These are phyloP conservation scores for Sporisorium iseilematis-ciliati DNA, from an alignment of 1,284 basidiomycete species.

Conservation along the genomic window DNA sequence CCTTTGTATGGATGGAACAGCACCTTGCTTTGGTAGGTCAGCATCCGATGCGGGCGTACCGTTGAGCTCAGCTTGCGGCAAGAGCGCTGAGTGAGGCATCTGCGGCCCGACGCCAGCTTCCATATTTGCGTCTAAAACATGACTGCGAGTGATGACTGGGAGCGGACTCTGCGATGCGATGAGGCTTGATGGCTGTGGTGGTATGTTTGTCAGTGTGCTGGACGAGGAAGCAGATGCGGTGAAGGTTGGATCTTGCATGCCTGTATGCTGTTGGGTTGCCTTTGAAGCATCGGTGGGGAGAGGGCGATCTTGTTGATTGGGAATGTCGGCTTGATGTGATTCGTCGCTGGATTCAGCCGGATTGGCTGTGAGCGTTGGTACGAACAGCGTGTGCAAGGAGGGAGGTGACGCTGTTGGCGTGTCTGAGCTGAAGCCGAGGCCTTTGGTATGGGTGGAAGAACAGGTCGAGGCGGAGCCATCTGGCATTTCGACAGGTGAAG, in stretches of 20 bases:
- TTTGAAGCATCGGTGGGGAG: slow-evolving; percentile 1
- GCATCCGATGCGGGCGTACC: background rate
- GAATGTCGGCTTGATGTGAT: background rate
- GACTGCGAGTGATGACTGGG: slow-evolving; percentile 9
- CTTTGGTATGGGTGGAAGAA: slow-evolving; percentile 18
- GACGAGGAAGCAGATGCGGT: background rate
- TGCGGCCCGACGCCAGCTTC: background rate
- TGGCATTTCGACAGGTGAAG: slow-evolving; percentile 13
- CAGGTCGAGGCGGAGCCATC: slow-evolving; percentile 24
- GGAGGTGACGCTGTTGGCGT: background rate
- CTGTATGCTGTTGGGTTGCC: background rate
- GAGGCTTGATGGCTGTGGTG: background rate
- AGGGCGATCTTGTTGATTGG: background rate
- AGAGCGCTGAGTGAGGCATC: background rate
- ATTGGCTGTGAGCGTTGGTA: background rate
- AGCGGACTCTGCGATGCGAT: background rate
- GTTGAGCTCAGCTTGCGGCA: too few species aligned
- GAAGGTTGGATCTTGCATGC: slow-evolving; percentile 1
- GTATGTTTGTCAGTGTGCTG: background rate
- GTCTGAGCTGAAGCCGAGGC: slow-evolving; percentile 14
- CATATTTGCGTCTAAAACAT: background rate
- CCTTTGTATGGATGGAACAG: background rate
- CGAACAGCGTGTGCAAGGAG: slow-evolving; percentile 2
- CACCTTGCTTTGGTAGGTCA: background rate
- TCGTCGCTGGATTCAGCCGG: background rate